Percentiles rank a stretch among this genome's conserved stretches.
Conservation (phyloP, 352 stramenopile genomes). For the Salisapilia sapeloensis region DNA sequence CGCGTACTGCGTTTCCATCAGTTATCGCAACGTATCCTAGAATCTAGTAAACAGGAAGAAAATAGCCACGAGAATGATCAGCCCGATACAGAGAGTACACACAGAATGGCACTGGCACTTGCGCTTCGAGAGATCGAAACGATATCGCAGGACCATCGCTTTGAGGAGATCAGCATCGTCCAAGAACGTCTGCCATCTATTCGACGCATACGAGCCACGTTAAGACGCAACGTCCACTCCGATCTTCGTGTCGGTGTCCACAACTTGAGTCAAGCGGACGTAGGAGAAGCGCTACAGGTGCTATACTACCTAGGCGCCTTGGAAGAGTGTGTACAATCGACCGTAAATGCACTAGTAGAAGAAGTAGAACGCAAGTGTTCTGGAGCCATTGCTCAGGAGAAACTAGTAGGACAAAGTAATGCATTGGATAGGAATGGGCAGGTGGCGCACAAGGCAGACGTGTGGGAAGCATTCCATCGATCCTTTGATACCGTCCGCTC, state of each 20-base stretch:
- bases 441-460: constrained; percentile 37
- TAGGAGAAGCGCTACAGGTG: constrained; percentile 62
- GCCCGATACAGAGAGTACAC: constrained; percentile 10
- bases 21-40: constrained; percentile 27
- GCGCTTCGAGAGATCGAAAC: constrained; percentile 60
- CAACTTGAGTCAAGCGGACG: constrained; percentile 38
- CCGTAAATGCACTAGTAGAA: constrained; percentile 72
- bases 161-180: constrained; percentile 52
- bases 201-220: constrained; percentile 17
- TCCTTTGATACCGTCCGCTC: constrained; percentile 52
- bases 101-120: constrained; percentile 41
- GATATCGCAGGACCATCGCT: constrained; percentile 25
- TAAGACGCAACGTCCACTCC: constrained; percentile 35
- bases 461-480: constrained; percentile 70
- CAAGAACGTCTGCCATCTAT: constrained; percentile 27
- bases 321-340: constrained; percentile 40
- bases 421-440: constrained; percentile 2
- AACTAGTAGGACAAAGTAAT: constrained; percentile 13
- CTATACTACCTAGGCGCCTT: constrained; percentile 59
- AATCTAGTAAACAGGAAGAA: no score
- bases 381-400: constrained; percentile 37
- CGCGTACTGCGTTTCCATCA: constrained; percentile 63
- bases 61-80: no score
- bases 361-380: constrained; percentile 54
- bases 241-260: constrained; percentile 30